phyloP scores from a whole-genome alignment of 2,329 filamentous ascomycete species.

The Xylaria sp. region DNA sequence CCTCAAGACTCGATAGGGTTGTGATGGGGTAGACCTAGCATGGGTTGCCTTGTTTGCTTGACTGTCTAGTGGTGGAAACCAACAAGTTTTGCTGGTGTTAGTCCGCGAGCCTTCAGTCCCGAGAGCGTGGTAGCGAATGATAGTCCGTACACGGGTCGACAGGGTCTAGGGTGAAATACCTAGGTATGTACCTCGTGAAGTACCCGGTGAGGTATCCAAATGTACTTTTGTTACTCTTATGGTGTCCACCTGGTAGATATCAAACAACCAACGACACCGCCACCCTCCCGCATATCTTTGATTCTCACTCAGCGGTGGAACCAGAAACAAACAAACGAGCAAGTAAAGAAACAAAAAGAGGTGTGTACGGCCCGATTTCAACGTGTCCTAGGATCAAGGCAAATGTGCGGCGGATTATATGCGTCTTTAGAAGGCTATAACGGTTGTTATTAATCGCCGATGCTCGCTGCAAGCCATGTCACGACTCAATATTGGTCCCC shows the following conservation, averaged over 20 bases:
- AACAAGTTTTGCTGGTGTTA: conserved; percentile 9
- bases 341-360: not conserved
- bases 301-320: not conserved
- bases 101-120: conserved; percentile 19
- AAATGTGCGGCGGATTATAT: not conserved
- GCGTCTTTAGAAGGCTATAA: not conserved
- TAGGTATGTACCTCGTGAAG: conserved; percentile 12
- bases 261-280: conserved; percentile 10
- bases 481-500: not conserved
- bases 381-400: not conserved
- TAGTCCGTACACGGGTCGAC: not conserved
- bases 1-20: not conserved
- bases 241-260: not conserved
- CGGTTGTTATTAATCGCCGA: conserved; percentile 10
- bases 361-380: not conserved
- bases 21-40: conserved; percentile 24
- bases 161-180: conserved; percentile 15
- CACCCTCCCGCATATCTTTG: not conserved
- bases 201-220: conserved; percentile 25
- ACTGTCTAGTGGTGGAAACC: conserved; percentile 14
- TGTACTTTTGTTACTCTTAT: conserved; percentile 17
- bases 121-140: conserved; percentile 25
- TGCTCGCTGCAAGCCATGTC: conserved; percentile 3
- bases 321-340: not conserved
- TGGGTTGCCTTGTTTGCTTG: conserved; percentile 27